Base-by-base conservation (phyloP, 768 basidiomycete species). In the Lactifluus pinguis region DNA sequence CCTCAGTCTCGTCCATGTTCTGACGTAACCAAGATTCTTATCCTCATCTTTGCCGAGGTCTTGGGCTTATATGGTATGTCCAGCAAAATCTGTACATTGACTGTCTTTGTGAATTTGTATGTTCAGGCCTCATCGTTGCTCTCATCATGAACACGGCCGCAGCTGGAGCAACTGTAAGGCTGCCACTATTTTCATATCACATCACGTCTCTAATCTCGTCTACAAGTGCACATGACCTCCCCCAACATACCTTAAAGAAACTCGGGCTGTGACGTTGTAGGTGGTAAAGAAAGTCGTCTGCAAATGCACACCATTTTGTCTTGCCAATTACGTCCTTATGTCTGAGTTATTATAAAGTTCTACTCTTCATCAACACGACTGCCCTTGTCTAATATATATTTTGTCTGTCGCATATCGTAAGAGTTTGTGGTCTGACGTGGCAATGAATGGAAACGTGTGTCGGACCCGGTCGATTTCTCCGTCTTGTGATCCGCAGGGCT, bases 11-110 rank as follows among this genome's bases (percentile, higher is more conserved):
- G 42, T 19, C 10, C 34, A 15, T 3, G 4, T 29, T 11, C 19
- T 49, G 30, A 62, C 21, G 17, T 34, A 34, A 32, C 14, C 8
- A 53, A 53, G 61, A 62, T 62, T 66, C 81, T 98, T 64, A 98
- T 99, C 74, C 90, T 99, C 77, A 99, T 98, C 83, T 97, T 92
- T 72, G 90, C 91, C 38, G 91, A 93, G 80, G 91, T 95, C 6
- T 75, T 94, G 79, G 92, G 92, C 76, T 83, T 95, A 25, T 95
- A 95, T 72, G 94, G 92, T 55, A 47, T n/a, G 55, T 49, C 15
- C 10, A 19, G 48, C 34, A 49, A 30, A 11, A 2, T 1, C 6
- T 21, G 34, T 5, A 3, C 41, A 21, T 36, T 42, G 4, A n/a
- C 3, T 14, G 14, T 42, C 55, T 19, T 52, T 9, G 15, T 36